phyloP scores from a whole-genome alignment of 208 protist genomes.

The Acanthamoeba healyi region DNA sequence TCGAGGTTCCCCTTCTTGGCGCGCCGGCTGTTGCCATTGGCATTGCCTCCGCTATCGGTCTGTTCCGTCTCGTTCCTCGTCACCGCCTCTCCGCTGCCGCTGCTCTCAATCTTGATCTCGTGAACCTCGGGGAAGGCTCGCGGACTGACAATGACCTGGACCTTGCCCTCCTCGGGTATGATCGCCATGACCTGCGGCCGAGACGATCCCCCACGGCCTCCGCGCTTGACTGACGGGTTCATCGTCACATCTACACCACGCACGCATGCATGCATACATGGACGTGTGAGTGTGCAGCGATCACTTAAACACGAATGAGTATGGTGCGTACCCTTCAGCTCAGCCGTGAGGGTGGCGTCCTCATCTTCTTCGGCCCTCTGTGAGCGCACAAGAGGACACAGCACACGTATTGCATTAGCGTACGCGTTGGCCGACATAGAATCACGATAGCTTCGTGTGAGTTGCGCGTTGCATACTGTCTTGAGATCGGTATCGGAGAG shows the following conservation, averaged over 20 bases:
- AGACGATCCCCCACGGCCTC: not conserved
- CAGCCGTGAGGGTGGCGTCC: not conserved
- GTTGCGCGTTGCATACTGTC: not conserved
- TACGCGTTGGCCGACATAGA: too few relatives aligned
- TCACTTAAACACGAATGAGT: not conserved
- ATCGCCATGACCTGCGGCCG: constrained; percentile 16
- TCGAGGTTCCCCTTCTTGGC: not conserved
- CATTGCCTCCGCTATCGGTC: not conserved
- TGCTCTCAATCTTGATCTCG: constrained; percentile 19
- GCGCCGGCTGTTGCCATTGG: not conserved
- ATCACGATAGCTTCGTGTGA: not conserved
- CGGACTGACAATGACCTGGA: constrained; percentile 44
- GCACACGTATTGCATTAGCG: too few relatives aligned
- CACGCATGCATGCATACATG: not conserved
- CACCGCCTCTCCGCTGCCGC: not conserved
- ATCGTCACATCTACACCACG: not conserved
- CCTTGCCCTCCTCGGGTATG: not conserved
- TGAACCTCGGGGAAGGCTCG: not conserved
- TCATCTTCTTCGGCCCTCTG: not conserved
- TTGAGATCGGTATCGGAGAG: constrained; percentile 3
- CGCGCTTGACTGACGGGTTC: not conserved
- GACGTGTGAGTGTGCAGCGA: not conserved
- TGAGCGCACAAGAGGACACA: too few relatives aligned
- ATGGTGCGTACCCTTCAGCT: not conserved
- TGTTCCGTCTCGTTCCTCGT: not conserved